A percentile compares a stretch with the other conserved stretches of the same genome.
Conservation (phyloP, 345 rosid genomes). For the Crucihimalaya himalaica region DNA sequence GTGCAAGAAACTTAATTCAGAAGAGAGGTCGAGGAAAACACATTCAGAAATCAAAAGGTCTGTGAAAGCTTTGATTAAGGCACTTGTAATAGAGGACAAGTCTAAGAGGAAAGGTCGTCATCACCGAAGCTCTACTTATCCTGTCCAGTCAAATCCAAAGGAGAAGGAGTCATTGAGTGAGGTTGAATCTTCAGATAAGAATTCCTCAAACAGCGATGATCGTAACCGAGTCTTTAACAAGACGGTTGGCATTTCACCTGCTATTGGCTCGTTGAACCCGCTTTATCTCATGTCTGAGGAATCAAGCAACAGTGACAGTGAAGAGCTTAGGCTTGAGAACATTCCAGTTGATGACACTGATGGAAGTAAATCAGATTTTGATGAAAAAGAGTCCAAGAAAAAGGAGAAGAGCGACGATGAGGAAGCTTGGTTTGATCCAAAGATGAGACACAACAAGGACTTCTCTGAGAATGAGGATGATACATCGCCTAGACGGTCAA, state of each 20-base stretch:
- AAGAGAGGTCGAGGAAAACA: slow-evolving; percentile 39
- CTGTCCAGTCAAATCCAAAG: slow-evolving; percentile 39
- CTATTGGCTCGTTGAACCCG: slow-evolving; percentile 37
- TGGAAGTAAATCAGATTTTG: slow-evolving; percentile 34
- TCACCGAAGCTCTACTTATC: slow-evolving; percentile 53
- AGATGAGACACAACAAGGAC: slow-evolving; percentile 33
- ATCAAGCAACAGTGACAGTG: slow-evolving; percentile 38
- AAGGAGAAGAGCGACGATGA: slow-evolving; percentile 26
- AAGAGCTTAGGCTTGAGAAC: slow-evolving; percentile 31
- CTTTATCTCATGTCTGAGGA: slow-evolving; percentile 39
- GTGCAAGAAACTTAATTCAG: slow-evolving; percentile 41
- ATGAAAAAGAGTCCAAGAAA: slow-evolving; percentile 28
- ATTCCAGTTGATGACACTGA: slow-evolving; percentile 36
- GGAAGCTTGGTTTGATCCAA: slow-evolving; percentile 39
- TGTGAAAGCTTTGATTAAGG: slow-evolving; percentile 59
- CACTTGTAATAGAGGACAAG: slow-evolving; percentile 59
- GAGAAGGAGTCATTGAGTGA: slow-evolving; percentile 36
- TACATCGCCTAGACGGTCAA: slow-evolving; percentile 39
- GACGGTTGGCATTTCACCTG: slow-evolving; percentile 27
- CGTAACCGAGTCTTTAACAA: slow-evolving; percentile 21
- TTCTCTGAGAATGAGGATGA: slow-evolving; percentile 33
- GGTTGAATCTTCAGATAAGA: slow-evolving; percentile 33
- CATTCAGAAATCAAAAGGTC: slow-evolving; percentile 50
- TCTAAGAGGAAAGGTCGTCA: slow-evolving; percentile 55
- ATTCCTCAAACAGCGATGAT: slow-evolving; percentile 26